A percentile compares a stretch with the other conserved stretches of the same genome.
Conservation (phyloP, 768 basidiomycete genomes). For the Rickenella mellea region DNA sequence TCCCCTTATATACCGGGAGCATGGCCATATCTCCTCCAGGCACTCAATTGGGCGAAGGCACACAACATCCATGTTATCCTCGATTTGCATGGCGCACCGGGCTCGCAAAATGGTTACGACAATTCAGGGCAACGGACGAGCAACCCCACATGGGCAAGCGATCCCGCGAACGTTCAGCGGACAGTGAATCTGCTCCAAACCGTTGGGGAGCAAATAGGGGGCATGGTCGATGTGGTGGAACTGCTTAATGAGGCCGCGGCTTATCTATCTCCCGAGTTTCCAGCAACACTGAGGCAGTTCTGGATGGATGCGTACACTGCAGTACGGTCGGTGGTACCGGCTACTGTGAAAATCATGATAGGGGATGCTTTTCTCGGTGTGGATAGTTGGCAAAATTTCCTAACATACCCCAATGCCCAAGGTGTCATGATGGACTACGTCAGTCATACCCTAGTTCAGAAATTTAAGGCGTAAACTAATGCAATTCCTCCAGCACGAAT, state of each 20-base stretch:
- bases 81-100: constrained; percentile 70
- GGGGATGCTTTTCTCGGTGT: constrained; percentile 64
- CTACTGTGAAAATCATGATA: constrained; percentile 53
- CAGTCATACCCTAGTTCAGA: constrained; percentile 10
- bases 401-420: constrained; percentile 41
- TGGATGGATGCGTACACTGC: constrained; percentile 52
- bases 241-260: constrained; percentile 64
- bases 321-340: constrained; percentile 40
- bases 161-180: constrained; percentile 33
- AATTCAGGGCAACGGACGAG: constrained; percentile 61
- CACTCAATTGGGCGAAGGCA: constrained; percentile 53
- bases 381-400: constrained; percentile 52
- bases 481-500: constrained; percentile 42
- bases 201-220: constrained; percentile 43
- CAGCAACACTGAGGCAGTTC: constrained; percentile 37
- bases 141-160: constrained; percentile 44
- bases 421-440: constrained; percentile 63
- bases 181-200: constrained; percentile 52
- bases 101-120: constrained; percentile 54
- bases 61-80: constrained; percentile 60
- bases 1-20: constrained; percentile 54
- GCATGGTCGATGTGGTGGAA: constrained; percentile 54
- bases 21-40: constrained; percentile 56
- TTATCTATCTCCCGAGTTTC: constrained; percentile 34
- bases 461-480: background rate